These are phyloP conservation scores for Kurtzmaniella cleridarum DNA, from an alignment of 805 yeast genomes.

Conservation along the genomic window DNA sequence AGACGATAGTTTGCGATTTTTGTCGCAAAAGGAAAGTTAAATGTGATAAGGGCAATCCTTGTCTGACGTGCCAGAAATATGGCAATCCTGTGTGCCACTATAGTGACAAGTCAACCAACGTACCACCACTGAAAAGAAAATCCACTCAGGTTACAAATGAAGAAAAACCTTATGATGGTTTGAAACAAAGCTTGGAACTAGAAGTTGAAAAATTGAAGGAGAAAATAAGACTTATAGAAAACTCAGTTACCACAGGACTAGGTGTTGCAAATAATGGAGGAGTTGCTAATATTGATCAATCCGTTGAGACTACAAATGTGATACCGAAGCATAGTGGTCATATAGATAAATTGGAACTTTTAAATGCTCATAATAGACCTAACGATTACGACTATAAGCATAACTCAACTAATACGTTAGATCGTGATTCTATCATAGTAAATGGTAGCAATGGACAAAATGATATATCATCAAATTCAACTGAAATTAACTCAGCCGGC, in stretches of 20 bases:
- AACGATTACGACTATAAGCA: not conserved
- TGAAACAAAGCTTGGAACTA: conserved; percentile 1
- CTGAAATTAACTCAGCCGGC: no score
- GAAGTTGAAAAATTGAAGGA: conserved; percentile 10
- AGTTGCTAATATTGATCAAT: not conserved
- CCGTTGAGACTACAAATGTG: not conserved
- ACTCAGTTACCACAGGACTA: conserved; percentile 5
- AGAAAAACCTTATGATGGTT: not conserved
- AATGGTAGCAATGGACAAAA: no score
- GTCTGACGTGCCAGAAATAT: conserved; percentile 30
- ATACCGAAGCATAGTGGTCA: not conserved
- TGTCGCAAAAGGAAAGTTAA: conserved; percentile 41
- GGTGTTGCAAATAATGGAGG: not conserved
- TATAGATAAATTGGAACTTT: not conserved
- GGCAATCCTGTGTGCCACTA: conserved; percentile 23
- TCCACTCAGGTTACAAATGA: not conserved
- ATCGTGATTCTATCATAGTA: no score
- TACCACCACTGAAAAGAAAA: not conserved
- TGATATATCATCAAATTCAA: no score
- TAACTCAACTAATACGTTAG: no score
- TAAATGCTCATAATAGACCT: not conserved
- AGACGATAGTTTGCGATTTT: conserved; percentile 41
- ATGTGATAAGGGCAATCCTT: conserved; percentile 38
- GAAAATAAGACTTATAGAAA: conserved; percentile 10
- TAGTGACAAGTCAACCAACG: not conserved